Evolutionary conservation across 1,139 yeast genomes (phyloP), one percentile per base, ranked within the genome.

Genomic region (Hyphopichia wangnamkhiaoensis): DNA sequence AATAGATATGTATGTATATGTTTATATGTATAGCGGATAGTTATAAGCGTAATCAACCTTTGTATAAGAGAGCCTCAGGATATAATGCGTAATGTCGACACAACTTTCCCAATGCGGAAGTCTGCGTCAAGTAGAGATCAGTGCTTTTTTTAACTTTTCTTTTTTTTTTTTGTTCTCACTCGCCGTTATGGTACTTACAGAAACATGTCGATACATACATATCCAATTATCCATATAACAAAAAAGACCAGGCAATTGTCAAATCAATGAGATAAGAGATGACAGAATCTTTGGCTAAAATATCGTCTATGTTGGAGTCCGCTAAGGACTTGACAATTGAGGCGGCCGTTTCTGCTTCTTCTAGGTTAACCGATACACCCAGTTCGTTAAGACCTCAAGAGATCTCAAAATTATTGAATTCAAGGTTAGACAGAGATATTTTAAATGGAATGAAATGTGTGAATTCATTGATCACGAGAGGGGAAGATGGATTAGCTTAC

Each of bases 281-380:
- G 77, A 56, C 72, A 26, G 77, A 71, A 34, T 65, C 75, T 5
- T 52, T 73, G 34, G 62, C 76, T 10, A 62, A 61, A 43, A 52
- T 72, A 39, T 56, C 75, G 35, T 65, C 74, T 21, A 68, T 73
- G 61, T 74, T 90, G 46, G 96, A 87, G 61, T 81, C 91, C 21
- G 96, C 96, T 1, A 78, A 81, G 49, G 91, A 83, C 49, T 63
- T 86, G 49, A 85, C 95, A 5, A 68, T 84, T 40, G 95, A 86
- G 50, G 94, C 94, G 1, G 94, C 95, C 0, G 83, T 81, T 0
- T 80, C 87, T 3, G 94, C 93, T 0, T 78, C 93, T 0, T 76
- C 88, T 2, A 65, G 80, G 42, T 61, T 82, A 33, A 76, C 84
- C 1, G 85, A 81, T 40, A 71, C 84, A 1, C 68, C 80, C 9